Evolutionary conservation across 2,329 filamentous ascomycete genomes (phyloP), one percentile per base, ranked within the genome.

Genomic region (Parasarocladium wereldwijsianum): DNA sequence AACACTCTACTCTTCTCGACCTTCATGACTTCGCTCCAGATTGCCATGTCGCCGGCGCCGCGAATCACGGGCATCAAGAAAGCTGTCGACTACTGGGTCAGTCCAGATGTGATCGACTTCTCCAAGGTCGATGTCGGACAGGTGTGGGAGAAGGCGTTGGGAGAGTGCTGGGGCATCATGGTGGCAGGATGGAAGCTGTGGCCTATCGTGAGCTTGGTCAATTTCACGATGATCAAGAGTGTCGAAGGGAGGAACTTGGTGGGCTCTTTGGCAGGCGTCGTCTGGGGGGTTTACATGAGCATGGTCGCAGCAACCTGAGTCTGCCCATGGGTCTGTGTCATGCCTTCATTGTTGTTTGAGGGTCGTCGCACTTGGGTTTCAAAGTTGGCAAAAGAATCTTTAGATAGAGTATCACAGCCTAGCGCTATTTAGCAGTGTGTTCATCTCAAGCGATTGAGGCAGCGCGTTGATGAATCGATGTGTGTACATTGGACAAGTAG

Each of bases 261-360:
- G 36, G 78, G 74, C n/a, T 71, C 73, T 39, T 49, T 77, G 29
- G 78, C 77, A 12, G 80, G 81, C 5, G 62, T 87, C 15, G 64
- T 60, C 10, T 87, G 81, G 81, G 75, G 76, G 0, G 61, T 85
- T 24, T 86, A 81, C 49, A 58, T 86, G 53, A 83, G 77, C 45
- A 54, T 85, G 43, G 52, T 71, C 38, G 64, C 63, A 12, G 46
- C 49, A 8, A 38, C 40, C 30, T 54, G 36, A 42, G 21, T 25
- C 8, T 21, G 19, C 19, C n/a, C 19, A 8, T 21, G 19, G n/a
- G n/a, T n/a, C n/a, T n/a, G n/a, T n/a, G n/a, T n/a, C n/a, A n/a
- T n/a, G n/a, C n/a, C n/a, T n/a, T n/a, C n/a, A n/a, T n/a, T n/a
- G n/a, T n/a, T n/a, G n/a, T n/a, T n/a, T n/a, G n/a, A n/a, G n/a